Evolutionary conservation across 768 basidiomycete species (phyloP), one percentile per base, ranked within the genome.

Genomic region (Mycena vulgaris): DNA sequence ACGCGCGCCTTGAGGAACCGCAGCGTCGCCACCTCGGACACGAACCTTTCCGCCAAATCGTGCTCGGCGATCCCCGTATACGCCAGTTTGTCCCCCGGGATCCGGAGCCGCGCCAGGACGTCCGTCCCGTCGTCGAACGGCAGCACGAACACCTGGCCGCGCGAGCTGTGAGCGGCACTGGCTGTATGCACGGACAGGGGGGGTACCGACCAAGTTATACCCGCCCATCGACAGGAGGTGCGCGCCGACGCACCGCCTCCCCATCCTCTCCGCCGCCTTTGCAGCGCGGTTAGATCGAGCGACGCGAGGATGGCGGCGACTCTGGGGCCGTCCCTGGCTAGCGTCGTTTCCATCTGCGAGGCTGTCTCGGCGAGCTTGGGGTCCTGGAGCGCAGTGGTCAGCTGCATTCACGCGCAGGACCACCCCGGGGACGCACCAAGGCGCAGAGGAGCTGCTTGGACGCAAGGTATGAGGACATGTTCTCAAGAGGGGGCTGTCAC

Each of bases 191-290:
- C 5, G 5, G 40, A 5, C 14, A 21, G 23, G 13, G 23, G 5
- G 45, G 5, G 13, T 7, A 7, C 21, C 7, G 23, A 57, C 55
- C 21, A 57, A 37, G n/a, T 57, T 57, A 39, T 37, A 57, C 30
- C 57, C 57, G 37, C 57, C 57, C 5, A 45, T 5, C 13, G 56
- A 5, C 56, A 58, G 27, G 10, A 58, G 56, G 37, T 58, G 56
- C 7, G 27, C 27, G 25, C 40, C 57, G 9, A 45, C 21, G n/a
- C 57, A 59, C 11, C 27, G 42, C 57, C 45, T 59, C 11, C 30
- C 10, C 57, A 59, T 45, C 23, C 17, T 30, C 23, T 28, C 9
- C 27, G 57, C 28, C 27, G 57, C 37, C 5, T 30, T 59, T 59
- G 57, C 11, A 59, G 57, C 31, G n/a, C 39, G 13, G 5, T 4